Percentiles rank a stretch among this genome's conserved stretches.
These are phyloP conservation scores for Cordyceps cicadae DNA, from an alignment of 2,329 filamentous ascomycete species.

Conservation along the genomic window DNA sequence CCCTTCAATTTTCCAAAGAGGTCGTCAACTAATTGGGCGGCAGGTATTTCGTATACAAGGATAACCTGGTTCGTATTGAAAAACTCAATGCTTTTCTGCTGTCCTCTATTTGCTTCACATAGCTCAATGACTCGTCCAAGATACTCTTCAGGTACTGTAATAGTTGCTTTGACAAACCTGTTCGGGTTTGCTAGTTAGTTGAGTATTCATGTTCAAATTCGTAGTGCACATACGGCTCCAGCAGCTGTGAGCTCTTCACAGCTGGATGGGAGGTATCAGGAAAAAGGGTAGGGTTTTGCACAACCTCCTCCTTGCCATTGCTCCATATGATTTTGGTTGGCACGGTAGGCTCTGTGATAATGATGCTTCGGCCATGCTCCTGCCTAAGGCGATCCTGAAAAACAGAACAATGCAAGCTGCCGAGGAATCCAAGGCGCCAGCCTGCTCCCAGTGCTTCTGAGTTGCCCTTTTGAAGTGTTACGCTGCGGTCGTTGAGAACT, in stretches of 20 bases:
- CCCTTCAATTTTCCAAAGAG: constrained; percentile 96
- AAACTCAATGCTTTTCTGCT: constrained; percentile 81
- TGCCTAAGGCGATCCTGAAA: constrained; percentile 92
- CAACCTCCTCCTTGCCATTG: constrained; percentile 67
- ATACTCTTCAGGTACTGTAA: constrained; percentile 90
- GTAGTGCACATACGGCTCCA: constrained; percentile 40
- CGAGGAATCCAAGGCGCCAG: constrained; percentile 88
- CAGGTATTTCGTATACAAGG: constrained; percentile 80
- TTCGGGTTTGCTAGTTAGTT: not conserved
- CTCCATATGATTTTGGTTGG: constrained; percentile 78
- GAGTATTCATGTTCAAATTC: not conserved
- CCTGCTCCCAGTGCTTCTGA: constrained; percentile 90
- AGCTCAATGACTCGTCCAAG: constrained; percentile 91
- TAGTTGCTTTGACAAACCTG: constrained; percentile 66
- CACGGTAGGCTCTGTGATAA: constrained; percentile 93
- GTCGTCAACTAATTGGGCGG: constrained; percentile 88
- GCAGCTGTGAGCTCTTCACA: constrained; percentile 35
- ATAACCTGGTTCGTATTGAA: constrained; percentile 92
- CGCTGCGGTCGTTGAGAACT: constrained; percentile 87
- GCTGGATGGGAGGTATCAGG: constrained; percentile 55
- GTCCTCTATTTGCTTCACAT: constrained; percentile 81
- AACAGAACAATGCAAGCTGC: constrained; percentile 97
- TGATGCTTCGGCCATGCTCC: constrained; percentile 89
- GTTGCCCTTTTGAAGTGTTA: constrained; percentile 87
- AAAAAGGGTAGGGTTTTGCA: constrained; percentile 82